Evolutionary conservation across 495 filamentous ascomycete species (phyloP).

Genomic region (Xylaria curta): DNA sequence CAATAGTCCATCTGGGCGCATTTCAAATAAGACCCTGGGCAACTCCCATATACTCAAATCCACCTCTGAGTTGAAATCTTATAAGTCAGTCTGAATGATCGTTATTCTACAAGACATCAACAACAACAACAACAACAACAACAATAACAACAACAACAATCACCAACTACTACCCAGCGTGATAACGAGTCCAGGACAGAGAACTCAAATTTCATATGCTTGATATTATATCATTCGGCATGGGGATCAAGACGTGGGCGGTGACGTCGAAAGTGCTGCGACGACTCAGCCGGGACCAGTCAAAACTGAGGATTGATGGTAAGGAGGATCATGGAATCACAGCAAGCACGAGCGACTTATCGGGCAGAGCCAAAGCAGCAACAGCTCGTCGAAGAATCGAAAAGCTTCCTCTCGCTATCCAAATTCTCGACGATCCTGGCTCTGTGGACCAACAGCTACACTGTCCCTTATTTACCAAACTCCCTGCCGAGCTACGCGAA

Average conservation of each 20-base stretch:
- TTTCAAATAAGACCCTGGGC: constrained; percentile 18
- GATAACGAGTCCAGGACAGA: neutral
- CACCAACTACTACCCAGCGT: too few species aligned
- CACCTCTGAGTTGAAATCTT: neutral
- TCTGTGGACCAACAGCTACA: constrained; percentile 28
- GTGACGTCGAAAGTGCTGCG: constrained; percentile 22
- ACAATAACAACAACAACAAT: too few species aligned
- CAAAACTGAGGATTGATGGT: neutral
- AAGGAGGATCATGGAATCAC: neutral
- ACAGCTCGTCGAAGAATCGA: constrained; percentile 8
- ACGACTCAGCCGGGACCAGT: constrained; percentile 14
- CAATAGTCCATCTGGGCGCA: neutral
- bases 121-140: too few species aligned
- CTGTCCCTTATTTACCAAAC: constrained; percentile 33
- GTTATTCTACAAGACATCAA: neutral
- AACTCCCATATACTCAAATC: constrained; percentile 4
- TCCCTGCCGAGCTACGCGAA: constrained; percentile 37
- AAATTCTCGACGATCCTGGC: constrained; percentile 29
- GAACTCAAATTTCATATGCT: constrained; percentile 5
- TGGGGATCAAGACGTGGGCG: constrained; percentile 25
- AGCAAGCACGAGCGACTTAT: constrained; percentile 17
- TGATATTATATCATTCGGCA: constrained; percentile 18
- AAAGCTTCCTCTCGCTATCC: constrained; percentile 34
- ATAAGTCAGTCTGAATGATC: neutral
- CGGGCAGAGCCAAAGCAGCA: constrained; percentile 18